Evolutionary conservation across 768 basidiomycete genomes (phyloP), one percentile per base, ranked within the genome.

Genomic region (Trametes elegans): DNA sequence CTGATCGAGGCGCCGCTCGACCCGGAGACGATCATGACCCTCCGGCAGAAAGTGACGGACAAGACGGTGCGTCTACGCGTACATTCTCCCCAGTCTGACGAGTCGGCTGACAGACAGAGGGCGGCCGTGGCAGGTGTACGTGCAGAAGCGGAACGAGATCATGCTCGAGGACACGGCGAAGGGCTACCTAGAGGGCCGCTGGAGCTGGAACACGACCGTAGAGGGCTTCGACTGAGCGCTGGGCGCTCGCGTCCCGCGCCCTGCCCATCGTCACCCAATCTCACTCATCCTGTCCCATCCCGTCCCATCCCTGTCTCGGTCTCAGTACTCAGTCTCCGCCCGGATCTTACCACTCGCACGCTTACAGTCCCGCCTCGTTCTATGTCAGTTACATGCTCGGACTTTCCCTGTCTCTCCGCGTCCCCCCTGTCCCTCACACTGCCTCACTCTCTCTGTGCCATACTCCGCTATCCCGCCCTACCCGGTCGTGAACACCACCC

Each of bases 131-230:
- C 57, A 90, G 80, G 87, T 92, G 16, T 98, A 98, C 66, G 95
- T 98, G n/a, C 86, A 93, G 73, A 98, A 95, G 74, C 82, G 97
- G 28, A 95, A 97, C 70, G 88, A 93, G 70, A 95, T 98, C 64
- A 81, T 99, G 62, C 74, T 98, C 31, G 93, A 96, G 64, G 97
- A 98, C 70, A 98, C 96, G 0, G 90, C 95, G 0, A 83, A 79
- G 56, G 95, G 95, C 5, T 95, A 91, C 74, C 69, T 85, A 36
- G 94, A 97, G 46, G 90, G 83, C 9, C 73, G 92, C 54, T 94
- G 92, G 92, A 76, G 64, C 60, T 93, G 90, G 92, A 92, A 93
- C 65, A 74, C 74, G 3, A 19, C 70, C 7, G 83, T 92, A 5
- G 86, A 87, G 3, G 88, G 88, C 32, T 87, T 89, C 60, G 87